phyloP scores from a whole-genome alignment of 305 asterid genomes.

The Striga hermonthica region DNA sequence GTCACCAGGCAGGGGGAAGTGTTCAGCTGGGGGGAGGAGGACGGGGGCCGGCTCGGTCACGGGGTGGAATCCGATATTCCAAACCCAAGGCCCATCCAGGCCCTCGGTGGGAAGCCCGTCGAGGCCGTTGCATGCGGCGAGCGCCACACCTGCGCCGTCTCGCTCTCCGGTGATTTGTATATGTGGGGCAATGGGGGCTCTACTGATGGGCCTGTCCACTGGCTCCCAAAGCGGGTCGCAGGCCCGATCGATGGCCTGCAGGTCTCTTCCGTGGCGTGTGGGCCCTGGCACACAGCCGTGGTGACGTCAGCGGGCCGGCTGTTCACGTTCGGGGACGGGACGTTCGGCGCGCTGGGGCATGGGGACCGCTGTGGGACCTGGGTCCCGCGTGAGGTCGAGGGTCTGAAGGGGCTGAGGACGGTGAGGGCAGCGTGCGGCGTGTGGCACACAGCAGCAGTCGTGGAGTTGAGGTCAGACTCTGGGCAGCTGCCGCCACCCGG shows the following conservation, averaged over 20 bases:
- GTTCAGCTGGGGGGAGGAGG: conserved; percentile 93
- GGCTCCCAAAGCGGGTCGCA: conserved; percentile 71
- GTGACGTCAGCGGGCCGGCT: conserved; percentile 53
- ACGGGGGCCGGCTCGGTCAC: conserved; percentile 82
- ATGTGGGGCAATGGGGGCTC: conserved; percentile 76
- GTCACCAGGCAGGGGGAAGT: conserved; percentile 82
- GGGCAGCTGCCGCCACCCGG: conserved; percentile 30
- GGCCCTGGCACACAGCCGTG: conserved; percentile 89
- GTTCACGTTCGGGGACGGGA: conserved; percentile 90
- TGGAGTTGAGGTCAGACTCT: conserved; percentile 36
- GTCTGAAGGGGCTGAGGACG: conserved; percentile 51
- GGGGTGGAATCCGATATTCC: conserved; percentile 62
- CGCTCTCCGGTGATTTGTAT: conserved; percentile 76
- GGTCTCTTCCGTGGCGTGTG: conserved; percentile 75
- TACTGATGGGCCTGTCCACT: conserved; percentile 59
- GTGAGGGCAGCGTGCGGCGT: conserved; percentile 75
- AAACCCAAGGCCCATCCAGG: conserved; percentile 60
- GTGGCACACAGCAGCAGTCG: conserved; percentile 94
- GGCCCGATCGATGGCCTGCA: conserved; percentile 65
- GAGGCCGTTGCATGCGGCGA: conserved; percentile 78
- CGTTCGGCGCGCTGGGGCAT: conserved; percentile 88
- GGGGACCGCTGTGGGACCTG: conserved; percentile 42
- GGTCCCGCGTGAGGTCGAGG: conserved; percentile 67
- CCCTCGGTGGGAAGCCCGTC: conserved; percentile 54
- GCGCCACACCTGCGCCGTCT: conserved; percentile 77